A percentile compares a stretch with the other conserved stretches of the same genome.
These are phyloP conservation scores for Cadophora gregata DNA, from an alignment of 2,329 filamentous ascomycete genomes.

Conservation along the genomic window DNA sequence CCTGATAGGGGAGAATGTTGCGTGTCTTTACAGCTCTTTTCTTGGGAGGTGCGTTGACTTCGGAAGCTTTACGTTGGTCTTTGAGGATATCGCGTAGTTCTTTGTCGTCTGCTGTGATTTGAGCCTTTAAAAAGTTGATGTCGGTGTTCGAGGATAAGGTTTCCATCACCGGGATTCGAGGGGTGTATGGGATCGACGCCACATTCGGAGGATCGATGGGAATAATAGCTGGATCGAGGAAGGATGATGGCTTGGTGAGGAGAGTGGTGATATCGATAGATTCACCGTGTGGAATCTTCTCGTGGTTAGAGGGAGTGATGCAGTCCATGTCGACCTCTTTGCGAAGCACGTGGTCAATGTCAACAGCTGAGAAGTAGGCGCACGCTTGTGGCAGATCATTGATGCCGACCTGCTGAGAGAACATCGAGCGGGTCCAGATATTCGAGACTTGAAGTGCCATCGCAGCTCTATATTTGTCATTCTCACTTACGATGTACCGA, in stretches of 20 bases:
- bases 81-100: conserved; percentile 78
- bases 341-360: conserved; percentile 92
- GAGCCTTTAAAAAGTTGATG: conserved; percentile 77
- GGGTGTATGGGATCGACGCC: conserved; percentile 69
- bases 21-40: conserved; percentile 24
- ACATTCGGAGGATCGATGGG: conserved; percentile 63
- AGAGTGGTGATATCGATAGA: conserved; percentile 83
- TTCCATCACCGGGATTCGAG: conserved; percentile 81
- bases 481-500: conserved; percentile 83
- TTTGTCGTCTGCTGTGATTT: conserved; percentile 76
- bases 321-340: conserved; percentile 99
- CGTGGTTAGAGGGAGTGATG: conserved; percentile 83
- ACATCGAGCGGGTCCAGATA: conserved; percentile 97
- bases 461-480: conserved; percentile 86
- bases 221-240: conserved; percentile 68
- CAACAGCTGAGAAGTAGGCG: conserved; percentile 94
- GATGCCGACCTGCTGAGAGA: conserved; percentile 95
- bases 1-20: conserved; percentile 38
- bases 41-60: conserved; percentile 30
- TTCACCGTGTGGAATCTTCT: conserved; percentile 82
- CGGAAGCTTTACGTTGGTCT: conserved; percentile 46
- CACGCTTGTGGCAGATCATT: conserved; percentile 92
- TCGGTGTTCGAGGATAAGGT: conserved; percentile 56
- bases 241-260: conserved; percentile 71
- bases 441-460: conserved; percentile 95